Evolutionary conservation across 345 rosid species (phyloP).

Genomic region (Theobroma cacao): DNA sequence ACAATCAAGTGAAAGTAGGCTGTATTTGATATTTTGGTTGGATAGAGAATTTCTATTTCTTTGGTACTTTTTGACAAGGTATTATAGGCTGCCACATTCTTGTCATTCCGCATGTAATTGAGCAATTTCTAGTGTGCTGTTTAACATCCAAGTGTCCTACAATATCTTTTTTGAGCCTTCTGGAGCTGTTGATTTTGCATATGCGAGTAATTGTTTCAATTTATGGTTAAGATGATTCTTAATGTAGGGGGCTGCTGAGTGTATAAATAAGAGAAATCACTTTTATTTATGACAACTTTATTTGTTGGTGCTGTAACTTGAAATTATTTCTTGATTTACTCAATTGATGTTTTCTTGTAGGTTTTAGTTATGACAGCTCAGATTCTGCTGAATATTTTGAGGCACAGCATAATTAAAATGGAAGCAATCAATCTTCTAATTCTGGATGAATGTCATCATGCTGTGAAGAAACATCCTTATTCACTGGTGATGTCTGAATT

Average conservation of each 20-base stretch:
- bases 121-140: not conserved
- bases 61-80: not conserved
- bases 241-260: not conserved
- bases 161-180: not conserved
- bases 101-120: not conserved
- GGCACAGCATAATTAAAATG: conserved; percentile 97
- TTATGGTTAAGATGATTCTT: not conserved
- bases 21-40: not conserved
- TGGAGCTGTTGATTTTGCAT: not conserved
- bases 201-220: not conserved
- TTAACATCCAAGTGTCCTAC: not conserved
- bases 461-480: conserved; percentile 99
- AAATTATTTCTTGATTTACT: conserved; percentile 12
- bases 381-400: conserved; percentile 84
- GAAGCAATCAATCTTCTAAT: conserved; percentile 85
- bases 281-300: not conserved
- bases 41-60: not conserved
- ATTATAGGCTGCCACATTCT: not conserved
- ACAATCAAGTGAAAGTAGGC: not conserved
- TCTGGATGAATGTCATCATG: conserved; percentile 97
- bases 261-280: not conserved
- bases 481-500: conserved; percentile 98
- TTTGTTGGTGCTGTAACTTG: not conserved
- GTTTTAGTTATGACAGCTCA: conserved; percentile 99
- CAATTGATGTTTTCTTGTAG: conserved; percentile 30